Conservation (phyloP, 805 yeast species). For the Candida broadrunensis region DNA sequence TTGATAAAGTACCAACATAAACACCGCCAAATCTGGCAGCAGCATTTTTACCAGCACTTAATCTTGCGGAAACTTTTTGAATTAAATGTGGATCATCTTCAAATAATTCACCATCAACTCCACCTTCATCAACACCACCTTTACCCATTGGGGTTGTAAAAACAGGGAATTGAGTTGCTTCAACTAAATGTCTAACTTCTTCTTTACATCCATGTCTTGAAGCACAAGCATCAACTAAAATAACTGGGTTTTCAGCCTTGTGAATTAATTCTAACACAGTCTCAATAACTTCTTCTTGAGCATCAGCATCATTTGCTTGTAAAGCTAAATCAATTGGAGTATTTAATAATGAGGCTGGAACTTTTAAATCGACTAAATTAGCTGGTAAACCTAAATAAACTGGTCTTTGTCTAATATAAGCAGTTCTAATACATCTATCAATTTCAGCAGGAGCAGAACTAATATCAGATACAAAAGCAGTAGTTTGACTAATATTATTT, state of each 20-base stretch:
- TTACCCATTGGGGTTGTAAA: constrained; percentile 42
- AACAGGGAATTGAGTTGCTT: constrained; percentile 38
- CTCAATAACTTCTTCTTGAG: constrained; percentile 35
- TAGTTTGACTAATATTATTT: constrained; percentile 33
- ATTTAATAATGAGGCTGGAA: constrained; percentile 32
- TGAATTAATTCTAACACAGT: constrained; percentile 22
- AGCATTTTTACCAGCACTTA: constrained; percentile 15
- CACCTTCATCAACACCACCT: constrained; percentile 35
- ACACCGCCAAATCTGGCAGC: constrained; percentile 37
- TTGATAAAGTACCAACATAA: constrained; percentile 36
- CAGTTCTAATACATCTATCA: constrained; percentile 38
- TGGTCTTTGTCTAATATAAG: constrained; percentile 36
- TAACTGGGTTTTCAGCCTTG: constrained; percentile 30
- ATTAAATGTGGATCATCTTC: constrained; percentile 23
- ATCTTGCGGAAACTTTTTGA: constrained; percentile 18
- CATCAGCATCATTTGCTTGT: constrained; percentile 31
- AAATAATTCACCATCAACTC: constrained; percentile 24
- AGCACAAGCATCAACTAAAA: constrained; percentile 40
- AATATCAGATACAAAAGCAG: constrained; percentile 34
- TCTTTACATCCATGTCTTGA: constrained; percentile 34
- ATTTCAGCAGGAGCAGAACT: constrained; percentile 34
- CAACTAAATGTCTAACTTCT: constrained; percentile 31
- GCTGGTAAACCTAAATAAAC: constrained; percentile 40
- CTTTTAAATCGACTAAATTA: constrained; percentile 34
- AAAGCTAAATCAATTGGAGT: constrained; percentile 33